A percentile compares a stretch with the other conserved stretches of the same genome.
Evolutionary conservation across 2,329 filamentous ascomycete genomes (phyloP).

Genomic region (Capronia epimyces): DNA sequence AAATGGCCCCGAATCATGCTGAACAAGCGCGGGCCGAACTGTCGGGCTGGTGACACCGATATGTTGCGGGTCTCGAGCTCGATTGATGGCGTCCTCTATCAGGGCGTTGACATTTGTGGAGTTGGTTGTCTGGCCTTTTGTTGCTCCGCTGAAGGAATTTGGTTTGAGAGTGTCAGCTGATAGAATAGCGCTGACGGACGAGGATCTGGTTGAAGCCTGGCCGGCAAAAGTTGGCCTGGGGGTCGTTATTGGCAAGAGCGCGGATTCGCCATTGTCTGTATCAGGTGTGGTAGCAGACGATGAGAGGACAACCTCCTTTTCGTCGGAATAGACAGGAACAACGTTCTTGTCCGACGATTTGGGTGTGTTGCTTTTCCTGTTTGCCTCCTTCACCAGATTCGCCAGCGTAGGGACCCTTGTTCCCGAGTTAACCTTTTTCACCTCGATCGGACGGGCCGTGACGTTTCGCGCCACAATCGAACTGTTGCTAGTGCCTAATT

Average conservation of each 20-base stretch:
- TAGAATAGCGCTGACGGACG: conserved; percentile 22
- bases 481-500: conserved; percentile 38
- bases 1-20: conserved; percentile 39
- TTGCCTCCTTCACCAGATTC: conserved; percentile 29
- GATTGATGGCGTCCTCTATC: conserved; percentile 31
- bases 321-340: conserved; percentile 20
- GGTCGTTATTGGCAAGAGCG: conserved; percentile 18
- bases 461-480: conserved; percentile 44
- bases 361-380: conserved; percentile 26
- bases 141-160: conserved; percentile 9
- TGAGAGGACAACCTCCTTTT: conserved; percentile 25
- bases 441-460: conserved; percentile 43
- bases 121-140: conserved; percentile 28
- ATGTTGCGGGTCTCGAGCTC: conserved; percentile 22
- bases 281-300: conserved; percentile 9
- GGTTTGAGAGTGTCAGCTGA: conserved; percentile 7
- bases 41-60: conserved; percentile 17
- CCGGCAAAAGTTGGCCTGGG: conserved; percentile 20
- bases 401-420: conserved; percentile 33
- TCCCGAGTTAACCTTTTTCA: conserved; percentile 34
- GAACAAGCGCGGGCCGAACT: conserved; percentile 27
- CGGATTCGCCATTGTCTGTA: conserved; percentile 9
- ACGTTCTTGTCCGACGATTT: conserved; percentile 11
- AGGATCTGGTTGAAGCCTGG: conserved; percentile 22
- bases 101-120: conserved; percentile 35